Conservation (phyloP, 441 rosid genomes). For the Geranium incanum region DNA sequence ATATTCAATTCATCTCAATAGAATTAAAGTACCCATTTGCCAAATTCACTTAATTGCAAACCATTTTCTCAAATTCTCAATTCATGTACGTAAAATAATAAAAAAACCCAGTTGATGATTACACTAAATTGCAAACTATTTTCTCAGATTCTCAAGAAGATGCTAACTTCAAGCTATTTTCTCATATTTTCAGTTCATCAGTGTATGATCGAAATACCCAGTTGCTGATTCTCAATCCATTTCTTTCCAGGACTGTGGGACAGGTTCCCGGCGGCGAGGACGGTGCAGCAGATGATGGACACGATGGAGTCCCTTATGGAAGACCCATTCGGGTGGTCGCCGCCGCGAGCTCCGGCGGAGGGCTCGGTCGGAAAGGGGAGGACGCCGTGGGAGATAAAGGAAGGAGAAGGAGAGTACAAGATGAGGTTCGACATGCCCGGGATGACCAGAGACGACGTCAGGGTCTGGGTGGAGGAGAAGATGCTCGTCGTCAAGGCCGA, state of each 20-base stretch:
- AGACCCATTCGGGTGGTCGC: slow-evolving; percentile 37
- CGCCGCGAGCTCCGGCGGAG: slow-evolving; percentile 8
- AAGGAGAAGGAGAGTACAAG: slow-evolving; percentile 41
- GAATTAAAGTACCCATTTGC: too few species aligned
- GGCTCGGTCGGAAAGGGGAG: slow-evolving; percentile 32
- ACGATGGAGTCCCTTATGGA: slow-evolving; percentile 54
- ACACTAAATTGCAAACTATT: too few species aligned
- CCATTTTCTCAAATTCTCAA: too few species aligned
- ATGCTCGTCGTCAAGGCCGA: slow-evolving; percentile 47
- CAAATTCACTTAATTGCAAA: too few species aligned
- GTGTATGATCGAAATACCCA: background rate
- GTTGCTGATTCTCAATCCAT: background rate
- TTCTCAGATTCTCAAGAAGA: too few species aligned
- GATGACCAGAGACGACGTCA: slow-evolving; percentile 57
- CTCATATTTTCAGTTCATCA: too few species aligned
- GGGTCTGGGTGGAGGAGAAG: slow-evolving; percentile 54
- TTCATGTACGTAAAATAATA: too few species aligned
- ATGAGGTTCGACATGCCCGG: slow-evolving; percentile 69
- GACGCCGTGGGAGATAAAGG: slow-evolving; percentile 61
- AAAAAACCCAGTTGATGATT: too few species aligned
- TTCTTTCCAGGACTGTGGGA: slow-evolving; percentile 43
- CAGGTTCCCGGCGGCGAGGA: slow-evolving; percentile 51
- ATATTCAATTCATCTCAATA: too few species aligned
- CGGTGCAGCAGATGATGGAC: slow-evolving; percentile 62
- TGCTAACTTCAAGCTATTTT: too few species aligned